Percentiles rank a stretch among this genome's conserved stretches.
Evolutionary conservation across 2,329 filamentous ascomycete genomes (phyloP).

Genomic region (Cercospora zeae-maydis): DNA sequence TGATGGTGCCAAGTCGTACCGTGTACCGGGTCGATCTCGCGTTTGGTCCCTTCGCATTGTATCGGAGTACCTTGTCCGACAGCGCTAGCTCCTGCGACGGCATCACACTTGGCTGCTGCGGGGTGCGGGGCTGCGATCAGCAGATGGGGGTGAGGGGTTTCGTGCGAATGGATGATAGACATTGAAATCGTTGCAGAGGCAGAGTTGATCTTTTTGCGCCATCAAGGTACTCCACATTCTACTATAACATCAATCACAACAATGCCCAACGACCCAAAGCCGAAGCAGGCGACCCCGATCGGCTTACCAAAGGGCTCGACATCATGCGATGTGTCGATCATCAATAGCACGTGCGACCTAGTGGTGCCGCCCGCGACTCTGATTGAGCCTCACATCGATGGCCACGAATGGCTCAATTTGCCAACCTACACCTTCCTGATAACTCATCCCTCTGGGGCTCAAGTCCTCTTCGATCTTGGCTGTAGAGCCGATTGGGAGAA

Average conservation of each 20-base stretch:
- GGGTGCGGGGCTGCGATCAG: not conserved
- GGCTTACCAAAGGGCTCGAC: conserved; percentile 18
- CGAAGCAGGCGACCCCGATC: conserved; percentile 15
- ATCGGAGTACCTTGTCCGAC: not conserved
- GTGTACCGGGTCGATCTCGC: not conserved
- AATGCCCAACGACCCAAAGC: conserved; percentile 18
- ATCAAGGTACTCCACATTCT: conserved; percentile 10
- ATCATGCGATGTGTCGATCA: conserved; percentile 22
- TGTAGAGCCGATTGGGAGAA: conserved; percentile 44
- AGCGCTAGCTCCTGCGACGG: not conserved
- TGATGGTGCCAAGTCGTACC: not conserved
- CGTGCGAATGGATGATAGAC: conserved; percentile 1
- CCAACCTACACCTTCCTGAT: conserved; percentile 22
- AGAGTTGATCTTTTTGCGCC: not conserved
- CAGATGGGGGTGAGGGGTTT: conserved; percentile 4
- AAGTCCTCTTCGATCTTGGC: conserved; percentile 44
- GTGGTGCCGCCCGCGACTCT: conserved; percentile 53
- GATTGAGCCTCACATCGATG: conserved; percentile 65
- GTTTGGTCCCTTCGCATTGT: not conserved
- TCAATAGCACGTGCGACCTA: conserved; percentile 22
- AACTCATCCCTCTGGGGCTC: conserved; percentile 27
- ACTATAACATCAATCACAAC: not conserved
- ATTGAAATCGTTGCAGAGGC: not conserved
- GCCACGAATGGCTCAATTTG: conserved; percentile 22
- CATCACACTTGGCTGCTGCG: not conserved